A percentile compares a stretch with the other conserved stretches of the same genome.
These are phyloP conservation scores for Trichoderma koningiopsis DNA, from an alignment of 2,329 filamentous ascomycete genomes.

Conservation along the genomic window DNA sequence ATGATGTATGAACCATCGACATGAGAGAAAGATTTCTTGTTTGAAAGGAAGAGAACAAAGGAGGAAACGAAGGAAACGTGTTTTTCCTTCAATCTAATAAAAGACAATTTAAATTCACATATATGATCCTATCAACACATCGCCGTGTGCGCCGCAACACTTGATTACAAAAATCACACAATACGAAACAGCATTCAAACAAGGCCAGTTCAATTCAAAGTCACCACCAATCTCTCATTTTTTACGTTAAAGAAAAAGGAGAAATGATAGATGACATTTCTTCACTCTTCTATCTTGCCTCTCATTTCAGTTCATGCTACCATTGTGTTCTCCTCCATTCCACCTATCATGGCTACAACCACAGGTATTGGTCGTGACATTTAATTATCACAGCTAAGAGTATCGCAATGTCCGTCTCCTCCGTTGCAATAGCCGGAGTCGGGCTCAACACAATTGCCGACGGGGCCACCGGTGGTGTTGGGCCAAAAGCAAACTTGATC, in stretches of 20 bases:
- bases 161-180: background rate
- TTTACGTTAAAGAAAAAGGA: background rate
- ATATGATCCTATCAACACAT: background rate
- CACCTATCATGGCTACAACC: too few relatives aligned
- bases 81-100: background rate
- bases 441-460: too few relatives aligned
- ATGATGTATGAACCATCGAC: constrained; percentile 26
- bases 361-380: too few relatives aligned
- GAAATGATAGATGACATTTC: background rate
- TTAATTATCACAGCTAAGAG: too few relatives aligned
- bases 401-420: too few relatives aligned
- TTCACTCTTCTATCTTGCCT: background rate
- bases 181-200: background rate
- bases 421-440: too few relatives aligned
- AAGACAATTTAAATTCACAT: background rate
- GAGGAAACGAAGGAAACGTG: background rate
- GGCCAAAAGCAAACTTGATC: too few relatives aligned
- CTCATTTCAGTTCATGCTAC: background rate
- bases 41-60: background rate
- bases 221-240: background rate
- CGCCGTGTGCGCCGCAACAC: background rate
- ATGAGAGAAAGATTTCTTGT: background rate
- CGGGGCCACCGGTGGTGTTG: too few relatives aligned
- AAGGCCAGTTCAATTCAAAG: background rate
- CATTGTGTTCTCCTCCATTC: background rate